A percentile compares a stretch with the other conserved stretches of the same genome.
phyloP scores from a whole-genome alignment of 306 rosid species.

The Ziziphus jujuba region DNA sequence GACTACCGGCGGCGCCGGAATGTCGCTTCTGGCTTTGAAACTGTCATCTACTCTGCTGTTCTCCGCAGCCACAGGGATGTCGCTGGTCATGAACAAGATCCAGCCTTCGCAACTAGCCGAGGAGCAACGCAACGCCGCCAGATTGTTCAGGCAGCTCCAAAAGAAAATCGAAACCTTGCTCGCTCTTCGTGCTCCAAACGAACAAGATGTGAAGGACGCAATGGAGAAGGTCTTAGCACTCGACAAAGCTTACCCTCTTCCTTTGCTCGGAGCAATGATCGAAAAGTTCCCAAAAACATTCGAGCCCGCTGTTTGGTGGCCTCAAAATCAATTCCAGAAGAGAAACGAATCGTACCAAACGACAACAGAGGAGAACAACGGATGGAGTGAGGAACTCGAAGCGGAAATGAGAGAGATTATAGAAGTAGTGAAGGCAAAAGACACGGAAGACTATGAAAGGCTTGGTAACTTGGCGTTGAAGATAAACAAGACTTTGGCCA shows the following conservation, averaged over 20 bases:
- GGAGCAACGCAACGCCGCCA: constrained; percentile 73
- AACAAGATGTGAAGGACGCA: constrained; percentile 45
- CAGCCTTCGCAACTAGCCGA: constrained; percentile 88
- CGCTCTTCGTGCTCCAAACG: constrained; percentile 22
- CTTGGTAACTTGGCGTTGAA: constrained; percentile 61
- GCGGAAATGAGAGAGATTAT: constrained; percentile 53
- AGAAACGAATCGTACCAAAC: background rate
- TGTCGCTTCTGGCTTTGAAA: constrained; percentile 44
- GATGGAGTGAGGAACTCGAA: constrained; percentile 63
- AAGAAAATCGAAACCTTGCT: constrained; percentile 42
- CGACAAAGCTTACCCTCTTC: constrained; percentile 83
- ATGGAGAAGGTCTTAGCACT: constrained; percentile 59
- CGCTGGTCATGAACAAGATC: constrained; percentile 57
- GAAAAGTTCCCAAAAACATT: constrained; percentile 61
- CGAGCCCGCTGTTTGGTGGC: constrained; percentile 87
- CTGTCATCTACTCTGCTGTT: constrained; percentile 57
- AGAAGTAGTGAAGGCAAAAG: constrained; percentile 53
- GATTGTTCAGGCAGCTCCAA: constrained; percentile 53
- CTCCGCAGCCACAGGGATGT: constrained; percentile 64
- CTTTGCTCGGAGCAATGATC: constrained; percentile 69
- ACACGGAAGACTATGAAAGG: constrained; percentile 59
- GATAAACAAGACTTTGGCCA: constrained; percentile 55
- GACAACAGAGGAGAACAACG: constrained; percentile 31
- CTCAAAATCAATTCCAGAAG: constrained; percentile 21
- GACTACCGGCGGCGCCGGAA: constrained; percentile 7